Evolutionary conservation across 2,329 filamentous ascomycete species (phyloP).

Genomic region (Pseudocercospora cruenta): DNA sequence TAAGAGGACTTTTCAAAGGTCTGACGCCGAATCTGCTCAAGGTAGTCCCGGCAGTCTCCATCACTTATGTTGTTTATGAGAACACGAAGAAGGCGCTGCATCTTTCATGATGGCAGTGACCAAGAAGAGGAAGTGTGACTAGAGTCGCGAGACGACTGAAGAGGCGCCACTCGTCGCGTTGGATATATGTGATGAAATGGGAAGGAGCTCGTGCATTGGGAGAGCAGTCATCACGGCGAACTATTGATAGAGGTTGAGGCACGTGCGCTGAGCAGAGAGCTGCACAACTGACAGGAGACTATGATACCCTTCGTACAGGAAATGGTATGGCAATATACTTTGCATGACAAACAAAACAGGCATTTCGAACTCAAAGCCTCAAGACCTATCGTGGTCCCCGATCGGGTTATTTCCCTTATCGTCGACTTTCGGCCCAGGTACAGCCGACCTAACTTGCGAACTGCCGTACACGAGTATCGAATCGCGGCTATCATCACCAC

Average conservation of each 20-base stretch:
- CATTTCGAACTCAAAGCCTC: not conserved
- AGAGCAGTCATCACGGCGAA: not conserved
- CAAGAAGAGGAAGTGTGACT: not conserved
- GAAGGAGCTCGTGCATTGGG: not conserved
- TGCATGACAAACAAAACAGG: not conserved
- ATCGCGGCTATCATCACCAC: too few species aligned
- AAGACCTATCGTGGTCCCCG: not conserved
- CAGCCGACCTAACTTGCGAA: not conserved
- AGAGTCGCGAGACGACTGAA: too few species aligned
- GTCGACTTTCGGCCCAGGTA: not conserved
- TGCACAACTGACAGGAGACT: not conserved
- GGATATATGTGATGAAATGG: not conserved
- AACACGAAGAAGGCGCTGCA: constrained; percentile 76
- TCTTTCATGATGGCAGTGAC: constrained; percentile 11
- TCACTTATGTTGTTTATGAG: constrained; percentile 89
- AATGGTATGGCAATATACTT: not conserved
- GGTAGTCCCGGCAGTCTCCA: constrained; percentile 92
- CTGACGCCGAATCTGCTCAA: constrained; percentile 94
- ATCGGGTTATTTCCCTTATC: not conserved
- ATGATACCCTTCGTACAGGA: constrained; percentile 9
- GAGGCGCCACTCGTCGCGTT: too few species aligned
- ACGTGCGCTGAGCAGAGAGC: not conserved
- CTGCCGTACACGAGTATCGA: too few species aligned
- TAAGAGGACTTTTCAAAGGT: constrained; percentile 88
- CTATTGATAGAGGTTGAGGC: not conserved